These are phyloP conservation scores for Quambalaria eucalypti DNA, from an alignment of 1,284 basidiomycete genomes.

Conservation along the genomic window DNA sequence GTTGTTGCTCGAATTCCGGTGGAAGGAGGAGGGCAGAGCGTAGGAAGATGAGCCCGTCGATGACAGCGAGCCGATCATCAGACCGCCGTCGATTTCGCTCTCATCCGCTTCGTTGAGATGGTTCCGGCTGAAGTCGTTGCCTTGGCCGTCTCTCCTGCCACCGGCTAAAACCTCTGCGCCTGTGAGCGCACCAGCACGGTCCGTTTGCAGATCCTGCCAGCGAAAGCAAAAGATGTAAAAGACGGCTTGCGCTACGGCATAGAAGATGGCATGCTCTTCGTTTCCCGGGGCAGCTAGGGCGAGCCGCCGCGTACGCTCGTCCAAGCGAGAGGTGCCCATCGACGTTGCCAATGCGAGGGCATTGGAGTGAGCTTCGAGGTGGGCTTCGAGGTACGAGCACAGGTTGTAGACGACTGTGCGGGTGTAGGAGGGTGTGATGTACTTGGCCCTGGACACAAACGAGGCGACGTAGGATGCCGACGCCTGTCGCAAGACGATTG, in stretches of 20 bases:
- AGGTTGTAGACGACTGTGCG: conserved; percentile 71
- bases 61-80: neutral
- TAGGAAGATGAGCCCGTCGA: neutral
- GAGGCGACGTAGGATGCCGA: conserved; percentile 55
- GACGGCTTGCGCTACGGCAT: conserved; percentile 82
- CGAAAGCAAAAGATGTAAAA: conserved; percentile 98
- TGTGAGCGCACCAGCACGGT: neutral
- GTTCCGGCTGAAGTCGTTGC: neutral
- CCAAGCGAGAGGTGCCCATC: neutral
- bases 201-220: conserved; percentile 66
- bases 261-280: conserved; percentile 56
- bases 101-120: conserved; percentile 15
- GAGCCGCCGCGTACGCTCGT: neutral
- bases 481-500: conserved; percentile 37
- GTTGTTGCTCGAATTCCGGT: neutral
- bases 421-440: conserved; percentile 67
- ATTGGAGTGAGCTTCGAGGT: conserved; percentile 48
- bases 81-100: conserved; percentile 7
- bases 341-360: neutral
- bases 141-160: too few species aligned
- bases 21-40: neutral
- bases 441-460: conserved; percentile 81
- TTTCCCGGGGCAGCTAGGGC: conserved; percentile 21
- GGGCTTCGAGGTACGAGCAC: conserved; percentile 70
- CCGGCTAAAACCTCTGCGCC: too few species aligned